Conservation (phyloP, 129 eudicot genomes). For the Lactuca saligna region DNA sequence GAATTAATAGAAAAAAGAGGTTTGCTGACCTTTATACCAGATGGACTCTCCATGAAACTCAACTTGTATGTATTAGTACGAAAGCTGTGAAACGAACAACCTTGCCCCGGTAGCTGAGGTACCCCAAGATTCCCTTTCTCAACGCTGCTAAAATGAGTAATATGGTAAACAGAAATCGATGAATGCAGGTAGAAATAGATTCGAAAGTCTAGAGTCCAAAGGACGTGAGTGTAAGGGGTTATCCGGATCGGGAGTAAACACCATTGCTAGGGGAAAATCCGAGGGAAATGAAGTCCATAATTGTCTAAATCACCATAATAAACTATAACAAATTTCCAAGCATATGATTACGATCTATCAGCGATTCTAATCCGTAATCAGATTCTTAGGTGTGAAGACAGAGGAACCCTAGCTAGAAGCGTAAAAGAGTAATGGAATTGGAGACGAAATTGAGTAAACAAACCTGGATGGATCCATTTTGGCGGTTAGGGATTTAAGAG, state of each 20-base stretch:
- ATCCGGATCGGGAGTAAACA: background rate
- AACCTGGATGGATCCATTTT: conserved; percentile 98
- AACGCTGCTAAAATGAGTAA: conserved; percentile 48
- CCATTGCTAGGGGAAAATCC: background rate
- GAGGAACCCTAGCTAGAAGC: conserved; percentile 5
- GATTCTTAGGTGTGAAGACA: background rate
- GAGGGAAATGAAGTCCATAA: background rate
- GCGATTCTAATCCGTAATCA: background rate
- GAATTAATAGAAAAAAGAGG: background rate
- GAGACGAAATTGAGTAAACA: conserved; percentile 1
- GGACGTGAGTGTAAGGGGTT: background rate
- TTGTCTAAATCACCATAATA: background rate
- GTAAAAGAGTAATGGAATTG: background rate
- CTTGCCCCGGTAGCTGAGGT: conserved; percentile 94
- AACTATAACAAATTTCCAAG: background rate
- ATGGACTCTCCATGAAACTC: conserved; percentile 97
- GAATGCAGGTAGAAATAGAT: background rate
- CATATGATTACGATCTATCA: background rate
- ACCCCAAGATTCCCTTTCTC: conserved; percentile 96
- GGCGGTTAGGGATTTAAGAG: conserved; percentile 89
- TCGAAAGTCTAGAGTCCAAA: background rate
- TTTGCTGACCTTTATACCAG: conserved; percentile 84
- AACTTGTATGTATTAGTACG: conserved; percentile 93
- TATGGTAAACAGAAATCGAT: background rate
- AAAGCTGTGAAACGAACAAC: conserved; percentile 95